Evolutionary conservation across 1,139 yeast genomes (phyloP).

Genomic region (Diutina sp.): DNA sequence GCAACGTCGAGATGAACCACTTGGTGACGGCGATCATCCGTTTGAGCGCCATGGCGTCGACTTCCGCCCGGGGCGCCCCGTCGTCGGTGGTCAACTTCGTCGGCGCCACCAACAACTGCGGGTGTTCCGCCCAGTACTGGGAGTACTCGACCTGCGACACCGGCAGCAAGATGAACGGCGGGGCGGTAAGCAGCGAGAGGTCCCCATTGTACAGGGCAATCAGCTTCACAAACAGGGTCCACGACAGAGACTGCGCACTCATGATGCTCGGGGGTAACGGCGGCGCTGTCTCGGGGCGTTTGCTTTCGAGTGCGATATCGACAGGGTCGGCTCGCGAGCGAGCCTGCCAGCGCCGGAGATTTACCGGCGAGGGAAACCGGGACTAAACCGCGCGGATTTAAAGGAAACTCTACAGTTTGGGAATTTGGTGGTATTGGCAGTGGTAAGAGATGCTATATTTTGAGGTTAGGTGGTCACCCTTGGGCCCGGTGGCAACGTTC

Average conservation of each 20-base stretch:
- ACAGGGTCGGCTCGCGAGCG: neutral
- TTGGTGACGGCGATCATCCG: constrained; percentile 72
- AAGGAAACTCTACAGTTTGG: neutral
- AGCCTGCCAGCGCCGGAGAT: neutral
- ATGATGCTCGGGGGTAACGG: neutral
- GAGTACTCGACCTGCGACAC: constrained; percentile 84
- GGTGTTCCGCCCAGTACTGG: constrained; percentile 88
- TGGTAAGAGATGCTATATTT: too few species aligned
- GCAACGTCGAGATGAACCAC: constrained; percentile 86
- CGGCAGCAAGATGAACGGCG: constrained; percentile 93
- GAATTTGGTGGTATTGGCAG: too few species aligned
- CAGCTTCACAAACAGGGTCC: constrained; percentile 85
- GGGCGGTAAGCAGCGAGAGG: constrained; percentile 86
- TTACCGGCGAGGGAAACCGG: too few species aligned
- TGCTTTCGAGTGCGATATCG: neutral
- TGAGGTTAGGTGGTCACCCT: neutral
- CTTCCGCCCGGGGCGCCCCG: constrained; percentile 16
- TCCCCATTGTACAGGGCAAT: constrained; percentile 93
- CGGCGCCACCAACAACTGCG: constrained; percentile 70
- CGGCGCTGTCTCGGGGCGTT: neutral
- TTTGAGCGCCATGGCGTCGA: constrained; percentile 36
- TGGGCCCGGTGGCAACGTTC: neutral
- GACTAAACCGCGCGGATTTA: neutral
- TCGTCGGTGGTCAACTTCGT: constrained; percentile 28
- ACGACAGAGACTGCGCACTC: constrained; percentile 17